phyloP scores from a whole-genome alignment of 345 rosid genomes.

The Ricinus communis region DNA sequence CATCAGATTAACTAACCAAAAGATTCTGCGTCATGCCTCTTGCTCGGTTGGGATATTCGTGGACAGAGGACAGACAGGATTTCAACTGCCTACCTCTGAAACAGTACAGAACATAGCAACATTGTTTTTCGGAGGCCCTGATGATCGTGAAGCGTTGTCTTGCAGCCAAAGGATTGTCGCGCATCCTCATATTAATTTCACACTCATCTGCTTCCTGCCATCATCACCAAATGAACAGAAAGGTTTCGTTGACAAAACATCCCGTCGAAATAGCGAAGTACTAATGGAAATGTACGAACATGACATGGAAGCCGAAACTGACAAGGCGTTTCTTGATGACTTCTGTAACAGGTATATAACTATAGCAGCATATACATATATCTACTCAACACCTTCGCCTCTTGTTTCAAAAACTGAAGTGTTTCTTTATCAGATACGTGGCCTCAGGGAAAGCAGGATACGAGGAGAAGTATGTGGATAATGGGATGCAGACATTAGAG shows the following conservation, averaged over 20 bases:
- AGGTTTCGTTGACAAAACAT: background rate
- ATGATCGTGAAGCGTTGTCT: slow-evolving; percentile 87
- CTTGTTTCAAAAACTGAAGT: background rate
- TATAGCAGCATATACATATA: background rate
- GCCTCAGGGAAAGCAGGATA: slow-evolving; percentile 56
- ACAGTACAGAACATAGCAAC: slow-evolving; percentile 56
- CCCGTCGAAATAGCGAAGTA: slow-evolving; percentile 30
- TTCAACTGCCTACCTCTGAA: slow-evolving; percentile 55
- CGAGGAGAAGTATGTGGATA: slow-evolving; percentile 48
- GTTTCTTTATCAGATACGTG: slow-evolving; percentile 41
- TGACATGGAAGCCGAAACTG: slow-evolving; percentile 41
- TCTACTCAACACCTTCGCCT: too few relatives aligned
- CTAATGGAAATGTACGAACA: slow-evolving; percentile 43
- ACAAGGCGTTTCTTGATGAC: slow-evolving; percentile 51
- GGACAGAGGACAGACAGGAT: slow-evolving; percentile 66
- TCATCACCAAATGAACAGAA: slow-evolving; percentile 1
- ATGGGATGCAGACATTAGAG: slow-evolving; percentile 45
- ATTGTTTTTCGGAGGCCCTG: slow-evolving; percentile 84
- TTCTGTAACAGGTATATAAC: slow-evolving; percentile 53
- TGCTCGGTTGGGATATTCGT: slow-evolving; percentile 78
- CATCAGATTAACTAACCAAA: slow-evolving; percentile 61
- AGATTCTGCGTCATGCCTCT: slow-evolving; percentile 68
- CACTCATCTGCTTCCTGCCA: slow-evolving; percentile 55
- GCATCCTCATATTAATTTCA: slow-evolving; percentile 47
- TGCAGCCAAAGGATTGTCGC: slow-evolving; percentile 54